phyloP scores from a whole-genome alignment of 768 basidiomycete genomes.

The Steccherinum ochraceum region DNA sequence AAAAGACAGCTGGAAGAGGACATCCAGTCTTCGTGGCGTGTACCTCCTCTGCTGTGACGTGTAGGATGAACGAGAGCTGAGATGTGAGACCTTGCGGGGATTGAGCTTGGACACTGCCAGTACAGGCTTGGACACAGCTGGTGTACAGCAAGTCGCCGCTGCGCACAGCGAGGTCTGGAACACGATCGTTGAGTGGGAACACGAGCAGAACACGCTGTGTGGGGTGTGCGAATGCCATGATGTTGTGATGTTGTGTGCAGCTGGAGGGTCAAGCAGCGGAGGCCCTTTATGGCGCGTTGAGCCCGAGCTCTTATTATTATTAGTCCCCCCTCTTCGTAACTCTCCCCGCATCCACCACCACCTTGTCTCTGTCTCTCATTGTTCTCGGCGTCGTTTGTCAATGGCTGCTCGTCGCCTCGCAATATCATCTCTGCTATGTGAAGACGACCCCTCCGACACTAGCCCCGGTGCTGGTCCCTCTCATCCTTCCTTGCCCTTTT shows the following conservation, averaged over 20 bases:
- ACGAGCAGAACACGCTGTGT: too few species aligned
- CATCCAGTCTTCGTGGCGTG: too few species aligned
- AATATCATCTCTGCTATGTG: slow-evolving; percentile 70
- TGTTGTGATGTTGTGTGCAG: background rate
- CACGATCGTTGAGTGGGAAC: too few species aligned
- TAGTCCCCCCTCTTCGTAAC: background rate
- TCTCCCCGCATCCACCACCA: slow-evolving; percentile 2
- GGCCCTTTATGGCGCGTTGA: background rate
- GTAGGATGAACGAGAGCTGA: too few species aligned
- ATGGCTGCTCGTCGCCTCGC: slow-evolving; percentile 69
- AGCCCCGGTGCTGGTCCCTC: background rate
- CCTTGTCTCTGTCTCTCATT: slow-evolving; percentile 4
- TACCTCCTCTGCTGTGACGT: too few species aligned
- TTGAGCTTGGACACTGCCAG: too few species aligned
- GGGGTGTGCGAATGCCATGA: background rate
- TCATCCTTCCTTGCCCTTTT: background rate
- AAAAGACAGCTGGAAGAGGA: too few species aligned
- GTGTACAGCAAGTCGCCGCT: too few species aligned
- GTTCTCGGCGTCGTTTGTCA: slow-evolving; percentile 5
- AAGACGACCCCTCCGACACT: slow-evolving; percentile 28
- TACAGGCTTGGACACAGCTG: too few species aligned
- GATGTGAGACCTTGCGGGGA: too few species aligned
- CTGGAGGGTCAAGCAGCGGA: background rate
- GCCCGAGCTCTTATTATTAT: background rate
- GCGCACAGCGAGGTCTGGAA: too few species aligned